Conservation (phyloP, 345 rosid genomes). For the Eucalyptus albens region DNA sequence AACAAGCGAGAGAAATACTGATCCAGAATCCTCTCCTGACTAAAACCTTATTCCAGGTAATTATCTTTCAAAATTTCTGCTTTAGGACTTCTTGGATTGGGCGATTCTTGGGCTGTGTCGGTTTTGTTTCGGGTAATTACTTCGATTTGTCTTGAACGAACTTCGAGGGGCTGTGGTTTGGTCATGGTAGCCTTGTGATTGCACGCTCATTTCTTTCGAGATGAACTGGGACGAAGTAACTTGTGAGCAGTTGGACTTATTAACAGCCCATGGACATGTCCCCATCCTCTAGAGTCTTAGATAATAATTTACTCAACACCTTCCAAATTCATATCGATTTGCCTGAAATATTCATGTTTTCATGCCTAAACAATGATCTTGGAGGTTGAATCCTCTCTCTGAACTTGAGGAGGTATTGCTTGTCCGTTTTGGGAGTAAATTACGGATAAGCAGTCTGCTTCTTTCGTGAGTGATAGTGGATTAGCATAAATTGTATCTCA, state of each 20-base stretch:
- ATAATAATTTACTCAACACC: neutral
- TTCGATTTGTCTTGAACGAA: neutral
- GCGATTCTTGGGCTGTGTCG: neutral
- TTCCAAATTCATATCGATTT: neutral
- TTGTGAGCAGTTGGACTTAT: neutral
- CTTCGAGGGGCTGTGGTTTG: neutral
- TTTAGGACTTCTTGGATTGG: neutral
- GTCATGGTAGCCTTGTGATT: neutral
- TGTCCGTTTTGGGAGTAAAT: neutral
- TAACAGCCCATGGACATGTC: neutral
- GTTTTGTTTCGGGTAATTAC: neutral
- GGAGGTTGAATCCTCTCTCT: neutral
- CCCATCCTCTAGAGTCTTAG: neutral
- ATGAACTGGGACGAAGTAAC: neutral
- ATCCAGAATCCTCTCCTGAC: conserved; percentile 84
- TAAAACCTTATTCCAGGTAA: conserved; percentile 91
- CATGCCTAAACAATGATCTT: neutral
- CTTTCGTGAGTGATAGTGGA: neutral
- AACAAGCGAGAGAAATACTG: conserved; percentile 76
- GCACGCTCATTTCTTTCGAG: neutral
- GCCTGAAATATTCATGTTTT: neutral
- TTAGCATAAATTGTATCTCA: neutral
- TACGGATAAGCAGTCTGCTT: neutral
- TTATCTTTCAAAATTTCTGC: neutral
- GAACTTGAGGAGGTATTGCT: neutral